Percentiles rank a stretch among this genome's conserved stretches.
Evolutionary conservation across 805 yeast genomes (phyloP).

Genomic region (Candida oleophila): DNA sequence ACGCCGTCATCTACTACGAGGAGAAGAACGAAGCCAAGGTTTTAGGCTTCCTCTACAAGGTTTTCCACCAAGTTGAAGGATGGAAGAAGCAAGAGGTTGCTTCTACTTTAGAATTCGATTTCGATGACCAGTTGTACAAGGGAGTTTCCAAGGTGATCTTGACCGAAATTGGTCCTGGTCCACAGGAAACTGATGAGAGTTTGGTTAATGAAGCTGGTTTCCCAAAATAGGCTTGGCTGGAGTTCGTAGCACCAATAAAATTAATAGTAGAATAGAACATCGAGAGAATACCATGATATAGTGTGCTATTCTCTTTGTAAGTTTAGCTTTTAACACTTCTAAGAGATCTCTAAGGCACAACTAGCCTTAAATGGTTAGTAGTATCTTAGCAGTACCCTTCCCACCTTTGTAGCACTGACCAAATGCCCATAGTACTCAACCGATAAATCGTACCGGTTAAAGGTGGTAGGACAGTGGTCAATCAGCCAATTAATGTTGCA

Average conservation of each 20-base stretch:
- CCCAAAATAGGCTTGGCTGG: slow-evolving; percentile 40
- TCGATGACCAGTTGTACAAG: slow-evolving; percentile 51
- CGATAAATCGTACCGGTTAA: no score
- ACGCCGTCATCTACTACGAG: slow-evolving; percentile 91
- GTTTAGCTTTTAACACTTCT: no score
- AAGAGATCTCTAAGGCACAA: no score
- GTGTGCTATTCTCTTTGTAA: no score
- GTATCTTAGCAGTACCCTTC: no score
- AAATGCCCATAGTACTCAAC: no score
- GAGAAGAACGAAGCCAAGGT: slow-evolving; percentile 71
- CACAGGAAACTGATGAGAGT: slow-evolving; percentile 56
- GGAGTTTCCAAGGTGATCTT: slow-evolving; percentile 84
- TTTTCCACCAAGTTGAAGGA: slow-evolving; percentile 61
- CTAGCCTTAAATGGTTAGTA: no score
- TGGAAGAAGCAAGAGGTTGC: slow-evolving; percentile 49
- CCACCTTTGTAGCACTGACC: no score
- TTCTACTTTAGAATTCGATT: slow-evolving; percentile 31
- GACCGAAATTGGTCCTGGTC: slow-evolving; percentile 88
- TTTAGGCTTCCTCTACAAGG: slow-evolving; percentile 64
- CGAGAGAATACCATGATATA: no score
- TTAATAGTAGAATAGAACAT: not conserved
- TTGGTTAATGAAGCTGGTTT: slow-evolving; percentile 60
- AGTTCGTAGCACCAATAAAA: not conserved
- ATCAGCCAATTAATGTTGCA: no score
- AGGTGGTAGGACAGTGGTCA: no score